These are phyloP conservation scores for Prillingera fragicola DNA, from an alignment of 1,284 basidiomycete genomes.

Conservation along the genomic window DNA sequence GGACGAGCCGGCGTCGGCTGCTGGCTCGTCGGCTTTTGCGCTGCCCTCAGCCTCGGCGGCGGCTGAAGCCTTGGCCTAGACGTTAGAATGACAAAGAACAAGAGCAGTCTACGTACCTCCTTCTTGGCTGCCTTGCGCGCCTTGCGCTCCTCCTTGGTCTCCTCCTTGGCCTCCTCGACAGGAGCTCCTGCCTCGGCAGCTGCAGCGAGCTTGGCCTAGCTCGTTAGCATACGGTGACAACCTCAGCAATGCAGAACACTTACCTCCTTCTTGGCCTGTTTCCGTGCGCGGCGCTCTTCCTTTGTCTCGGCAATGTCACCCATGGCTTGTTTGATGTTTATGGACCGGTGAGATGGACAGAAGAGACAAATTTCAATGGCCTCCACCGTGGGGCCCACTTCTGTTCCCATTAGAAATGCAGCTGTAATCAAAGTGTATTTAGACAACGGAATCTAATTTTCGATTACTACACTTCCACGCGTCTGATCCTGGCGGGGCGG, in stretches of 20 bases:
- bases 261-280: conserved; percentile 2
- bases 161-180: conserved; percentile 4
- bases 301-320: conserved; percentile 4
- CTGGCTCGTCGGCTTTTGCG: not conserved
- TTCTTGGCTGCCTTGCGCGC: conserved; percentile 17
- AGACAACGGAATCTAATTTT: no score
- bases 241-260: no score
- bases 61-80: not conserved
- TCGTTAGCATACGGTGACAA: no score
- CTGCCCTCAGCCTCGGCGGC: not conserved
- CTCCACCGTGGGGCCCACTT: not conserved
- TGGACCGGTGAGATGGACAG: no score
- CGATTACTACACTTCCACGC: no score
- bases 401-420: not conserved
- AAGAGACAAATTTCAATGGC: not conserved
- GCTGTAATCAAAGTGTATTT: no score
- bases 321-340: not conserved
- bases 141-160: conserved; percentile 24
- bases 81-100: not conserved
- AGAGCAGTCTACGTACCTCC: conserved; percentile 11
- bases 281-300: conserved; percentile 7
- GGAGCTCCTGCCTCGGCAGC: no score
- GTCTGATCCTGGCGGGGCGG: no score
- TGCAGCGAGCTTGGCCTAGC: no score
- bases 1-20: not conserved